A percentile compares a stretch with the other conserved stretches of the same genome.
These are phyloP conservation scores for Mycena galopus DNA, from an alignment of 768 basidiomycete genomes.

Conservation along the genomic window DNA sequence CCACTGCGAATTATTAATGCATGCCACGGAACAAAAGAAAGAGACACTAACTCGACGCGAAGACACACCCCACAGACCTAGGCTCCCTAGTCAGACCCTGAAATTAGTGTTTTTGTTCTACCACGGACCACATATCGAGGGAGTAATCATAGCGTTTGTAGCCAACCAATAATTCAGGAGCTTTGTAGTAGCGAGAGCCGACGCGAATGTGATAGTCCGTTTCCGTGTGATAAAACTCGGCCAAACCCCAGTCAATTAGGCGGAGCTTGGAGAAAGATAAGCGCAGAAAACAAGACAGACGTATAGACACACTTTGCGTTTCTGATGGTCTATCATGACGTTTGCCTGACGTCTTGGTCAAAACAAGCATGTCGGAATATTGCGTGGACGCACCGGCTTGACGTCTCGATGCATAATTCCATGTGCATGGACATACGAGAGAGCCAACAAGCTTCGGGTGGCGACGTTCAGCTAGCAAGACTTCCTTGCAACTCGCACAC, in stretches of 20 bases:
- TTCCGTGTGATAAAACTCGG: constrained; percentile 81
- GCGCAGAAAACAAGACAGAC: not conserved
- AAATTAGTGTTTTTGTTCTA: too few species aligned
- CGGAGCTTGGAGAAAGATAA: constrained; percentile 52
- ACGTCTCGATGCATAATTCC: constrained; percentile 77
- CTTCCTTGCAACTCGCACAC: too few species aligned
- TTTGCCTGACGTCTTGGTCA: constrained; percentile 42
- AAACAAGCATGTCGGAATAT: not conserved
- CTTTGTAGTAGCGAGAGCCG: constrained; percentile 65
- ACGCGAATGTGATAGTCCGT: constrained; percentile 68
- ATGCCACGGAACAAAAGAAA: too few species aligned
- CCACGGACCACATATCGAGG: constrained; percentile 81
- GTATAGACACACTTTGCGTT: constrained; percentile 62
- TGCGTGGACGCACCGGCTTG: constrained; percentile 40
- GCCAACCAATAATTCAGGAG: constrained; percentile 78
- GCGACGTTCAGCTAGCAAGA: too few species aligned
- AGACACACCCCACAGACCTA: constrained; percentile 83
- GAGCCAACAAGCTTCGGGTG: too few species aligned
- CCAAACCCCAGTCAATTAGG: constrained; percentile 83
- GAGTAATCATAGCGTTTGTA: constrained; percentile 81
- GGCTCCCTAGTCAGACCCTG: too few species aligned
- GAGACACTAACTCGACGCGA: too few species aligned
- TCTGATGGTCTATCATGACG: constrained; percentile 62
- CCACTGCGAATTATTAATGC: too few species aligned
- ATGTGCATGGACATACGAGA: constrained; percentile 79